Conservation (phyloP, 495 filamentous ascomycete species). For the Tuber borchii region DNA sequence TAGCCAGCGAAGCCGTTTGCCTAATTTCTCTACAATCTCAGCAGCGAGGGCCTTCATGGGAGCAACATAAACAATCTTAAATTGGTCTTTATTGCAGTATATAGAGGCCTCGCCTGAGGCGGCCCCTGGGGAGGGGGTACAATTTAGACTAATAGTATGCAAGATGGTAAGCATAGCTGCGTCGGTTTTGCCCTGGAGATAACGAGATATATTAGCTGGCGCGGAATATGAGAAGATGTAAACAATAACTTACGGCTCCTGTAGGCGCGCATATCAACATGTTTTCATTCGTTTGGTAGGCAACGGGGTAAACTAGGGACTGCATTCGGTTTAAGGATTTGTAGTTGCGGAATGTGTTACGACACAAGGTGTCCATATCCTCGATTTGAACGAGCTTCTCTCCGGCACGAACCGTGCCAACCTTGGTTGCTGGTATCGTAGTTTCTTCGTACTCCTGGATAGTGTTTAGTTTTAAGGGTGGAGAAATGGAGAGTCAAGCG, state of each 20-base stretch:
- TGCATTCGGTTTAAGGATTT: constrained; percentile 95
- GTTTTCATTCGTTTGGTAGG: constrained; percentile 92
- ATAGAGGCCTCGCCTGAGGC: constrained; percentile 69
- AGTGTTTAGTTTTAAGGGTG: background rate
- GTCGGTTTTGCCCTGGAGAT: constrained; percentile 75
- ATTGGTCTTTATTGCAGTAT: constrained; percentile 70
- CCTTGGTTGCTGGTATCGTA: constrained; percentile 69
- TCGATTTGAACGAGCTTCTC: constrained; percentile 70
- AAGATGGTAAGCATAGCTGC: constrained; percentile 95
- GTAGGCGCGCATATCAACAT: constrained; percentile 98
- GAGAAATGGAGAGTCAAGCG: constrained; percentile 9
- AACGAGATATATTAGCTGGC: background rate
- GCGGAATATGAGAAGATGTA: background rate
- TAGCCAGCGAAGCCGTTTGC: constrained; percentile 89
- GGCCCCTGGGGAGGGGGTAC: constrained; percentile 67
- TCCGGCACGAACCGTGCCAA: constrained; percentile 63
- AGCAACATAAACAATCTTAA: constrained; percentile 97
- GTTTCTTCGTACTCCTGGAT: constrained; percentile 72
- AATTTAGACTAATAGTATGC: constrained; percentile 79
- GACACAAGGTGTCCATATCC: constrained; percentile 82
- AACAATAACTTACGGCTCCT: constrained; percentile 58
- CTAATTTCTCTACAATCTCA: constrained; percentile 90
- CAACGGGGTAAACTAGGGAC: constrained; percentile 88
- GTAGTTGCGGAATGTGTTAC: constrained; percentile 89
- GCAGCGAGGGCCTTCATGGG: constrained; percentile 97